Evolutionary conservation across 2,329 filamentous ascomycete genomes (phyloP), one percentile per base, ranked within the genome.

Genomic region (Ophiostoma australiae): DNA sequence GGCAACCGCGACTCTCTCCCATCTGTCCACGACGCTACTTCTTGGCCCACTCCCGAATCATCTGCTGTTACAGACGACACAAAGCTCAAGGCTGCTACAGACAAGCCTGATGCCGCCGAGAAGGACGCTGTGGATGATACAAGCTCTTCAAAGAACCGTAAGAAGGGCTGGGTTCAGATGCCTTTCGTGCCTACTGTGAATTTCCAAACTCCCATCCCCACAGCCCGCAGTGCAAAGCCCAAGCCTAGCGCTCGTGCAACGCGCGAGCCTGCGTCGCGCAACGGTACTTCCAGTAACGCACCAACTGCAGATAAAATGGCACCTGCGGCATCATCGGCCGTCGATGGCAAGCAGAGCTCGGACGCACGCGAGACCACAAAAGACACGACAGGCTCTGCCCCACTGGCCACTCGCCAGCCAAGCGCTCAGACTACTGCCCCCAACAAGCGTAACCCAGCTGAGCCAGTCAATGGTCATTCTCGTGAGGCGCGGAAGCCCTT

Each of bases 1-100:
- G 37, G 74, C 2, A 73, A 48, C 23, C 73, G 70, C 17, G 81
- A 80, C 33, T 73, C 80, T 2, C 77, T 83, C 4, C 91, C 91
- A 35, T 85, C 91, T 1, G 90, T 92, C 67, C 89, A 87, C 72
- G 94, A 98, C 79, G 85, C 92, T 68, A 83, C 88, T 70, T 89
- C 89, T 27, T 99, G 95, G 95, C 95, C 95, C 20, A 98, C 94
- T 2, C 93, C 93, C 0, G 92, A 97, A 75, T 89, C 85, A 68
- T 90, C 89, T 1, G 87, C 90, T 69, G 89, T 90, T 68, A 80
- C 80, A 66, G 82, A 84, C 74, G 93, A 95, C 75, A 87, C 91
- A 73, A 92, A 91, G 80, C 89, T 90, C 77, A 93, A 92, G 79
- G 81, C 84, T 27, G 23, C 27, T 2, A 11, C 39, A 3, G 61